Base-by-base conservation (phyloP, 2,329 filamentous ascomycete species). In the Claviceps purpurea region DNA sequence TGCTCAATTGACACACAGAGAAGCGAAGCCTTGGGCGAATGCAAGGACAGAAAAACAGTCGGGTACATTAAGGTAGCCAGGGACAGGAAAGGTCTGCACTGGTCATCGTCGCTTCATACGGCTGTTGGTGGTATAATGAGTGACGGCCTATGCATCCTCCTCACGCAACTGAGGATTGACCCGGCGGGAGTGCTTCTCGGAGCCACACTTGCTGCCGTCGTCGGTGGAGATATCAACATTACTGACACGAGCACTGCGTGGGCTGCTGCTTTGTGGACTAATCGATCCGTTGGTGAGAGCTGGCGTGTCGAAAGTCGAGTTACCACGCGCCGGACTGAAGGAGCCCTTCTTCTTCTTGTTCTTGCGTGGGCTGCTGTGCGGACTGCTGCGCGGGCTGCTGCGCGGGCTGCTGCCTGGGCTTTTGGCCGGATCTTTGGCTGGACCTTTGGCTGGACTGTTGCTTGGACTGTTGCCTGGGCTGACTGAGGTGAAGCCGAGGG, bases 251-350 rank as follows among this genome's bases (percentile, higher is more conserved):
- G 80, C 78, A 64, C 82, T 87, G 4, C 82, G 78, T 2, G 82
- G 73, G 54, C 77, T 81, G 62, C 73, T 82, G 63, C 79, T 86
- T 59, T 82, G 79, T 1, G 82, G 82, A 56, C 81, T 86, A 62
- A 85, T 85, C 41, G 79, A 78, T 59, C 84, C 83, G 58, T 77
- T 83, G 2, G 82, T 85, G 51, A 87, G 73, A 22, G 75, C 74
- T 1, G 85, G 85, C 1, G 83, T 85, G 8, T 82, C 78, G 0
- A 77, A 75, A 10, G 73, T 71, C 50, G 81, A 75, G 68, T 69
- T 66, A 61, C 70, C 67, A 58, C 77, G 68, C 52, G 73, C 67
- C 55, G 73, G 66, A 74, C 65, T 42, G 2, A 68, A 64, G 1
- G 68, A 67, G 7, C 65, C 51, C 62, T 62, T 50, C 51, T 52